Base-by-base conservation (phyloP, 768 basidiomycete genomes). In the Suillus subalutaceus region DNA sequence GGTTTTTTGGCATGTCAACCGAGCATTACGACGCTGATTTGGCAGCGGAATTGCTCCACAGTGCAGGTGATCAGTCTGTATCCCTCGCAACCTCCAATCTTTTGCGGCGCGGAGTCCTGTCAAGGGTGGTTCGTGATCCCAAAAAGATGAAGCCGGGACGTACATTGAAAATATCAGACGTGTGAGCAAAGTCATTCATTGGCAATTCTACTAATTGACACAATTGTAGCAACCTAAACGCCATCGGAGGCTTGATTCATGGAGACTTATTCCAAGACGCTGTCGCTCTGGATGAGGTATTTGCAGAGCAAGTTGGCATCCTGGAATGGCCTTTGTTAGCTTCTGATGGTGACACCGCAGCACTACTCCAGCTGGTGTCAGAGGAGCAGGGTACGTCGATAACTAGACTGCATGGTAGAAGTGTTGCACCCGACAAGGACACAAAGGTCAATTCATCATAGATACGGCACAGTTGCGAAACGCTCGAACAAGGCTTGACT, bases 291-390 rank as follows among this genome's bases (percentile, higher is more conserved):
- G 88, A 91, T 64, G 86, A 88, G 6, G 76, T 87, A 16, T 82
- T 84, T 30, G 70, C 76, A 32, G 82, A 82, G 50, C 77, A 83
- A 50, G 79, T 83, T 7, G 81, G 79, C 2, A 91, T 88, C 85
- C 84, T 87, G 56, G 88, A 90, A 63, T 97, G 96, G 95, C 87
- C 92, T 0, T 74, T 94, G 56, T 79, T 90, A 38, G 88, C 93
- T 4, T 86, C 86, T 3, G 94, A 94, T 69, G 94, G 96, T 9
- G 93, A 96, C 69, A 81, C 88, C 59, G 90, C 92, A 16, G 86
- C 89, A 0, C 77, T 97, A 66, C 79, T 94, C 40, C 86, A 93
- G 66, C 80, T 94, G n/a, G 87, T 90, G n/a, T 96, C 94, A 0
- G 89, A 93, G 65, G 84, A 89, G 67, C 89, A 90, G 80, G 80